A percentile compares a stretch with the other conserved stretches of the same genome.
Conservation (phyloP, 2,329 filamentous ascomycete genomes). For the Alternaria angustiovoidea region DNA sequence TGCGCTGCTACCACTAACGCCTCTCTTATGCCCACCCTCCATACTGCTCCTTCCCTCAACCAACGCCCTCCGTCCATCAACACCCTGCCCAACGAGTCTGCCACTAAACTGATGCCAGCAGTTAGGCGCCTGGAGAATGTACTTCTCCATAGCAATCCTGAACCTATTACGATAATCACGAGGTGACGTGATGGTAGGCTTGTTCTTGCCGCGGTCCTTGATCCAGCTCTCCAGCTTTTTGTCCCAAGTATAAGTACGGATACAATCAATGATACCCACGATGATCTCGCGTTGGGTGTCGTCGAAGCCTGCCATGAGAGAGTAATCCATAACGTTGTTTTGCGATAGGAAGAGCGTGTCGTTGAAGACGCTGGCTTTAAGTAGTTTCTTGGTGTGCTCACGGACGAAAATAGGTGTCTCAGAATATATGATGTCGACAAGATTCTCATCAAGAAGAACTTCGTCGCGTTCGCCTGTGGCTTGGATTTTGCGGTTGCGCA, state of each 20-base stretch:
- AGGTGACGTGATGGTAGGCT: conserved; percentile 94
- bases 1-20: conserved; percentile 25
- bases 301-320: conserved; percentile 96
- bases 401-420: conserved; percentile 94
- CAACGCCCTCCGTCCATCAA: conserved; percentile 23
- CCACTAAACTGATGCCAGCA: conserved; percentile 74
- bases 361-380: conserved; percentile 93
- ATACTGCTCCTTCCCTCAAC: conserved; percentile 18
- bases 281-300: conserved; percentile 89
- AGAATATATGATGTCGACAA: conserved; percentile 95
- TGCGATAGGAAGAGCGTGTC: conserved; percentile 94
- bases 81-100: conserved; percentile 29
- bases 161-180: conserved; percentile 98
- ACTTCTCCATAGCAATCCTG: conserved; percentile 93
- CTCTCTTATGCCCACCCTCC: conserved; percentile 24
- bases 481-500: conserved; percentile 98
- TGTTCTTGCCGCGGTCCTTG: conserved; percentile 88
- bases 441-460: conserved; percentile 95
- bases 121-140: conserved; percentile 77
- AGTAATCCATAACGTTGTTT: conserved; percentile 99
- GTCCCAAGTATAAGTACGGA: conserved; percentile 98
- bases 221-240: conserved; percentile 99
- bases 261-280: conserved; percentile 96
- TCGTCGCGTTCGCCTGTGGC: conserved; percentile 96
- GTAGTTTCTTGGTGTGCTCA: conserved; percentile 93